phyloP scores from a whole-genome alignment of 768 basidiomycete species.

The Macrolepiota dolichaula region DNA sequence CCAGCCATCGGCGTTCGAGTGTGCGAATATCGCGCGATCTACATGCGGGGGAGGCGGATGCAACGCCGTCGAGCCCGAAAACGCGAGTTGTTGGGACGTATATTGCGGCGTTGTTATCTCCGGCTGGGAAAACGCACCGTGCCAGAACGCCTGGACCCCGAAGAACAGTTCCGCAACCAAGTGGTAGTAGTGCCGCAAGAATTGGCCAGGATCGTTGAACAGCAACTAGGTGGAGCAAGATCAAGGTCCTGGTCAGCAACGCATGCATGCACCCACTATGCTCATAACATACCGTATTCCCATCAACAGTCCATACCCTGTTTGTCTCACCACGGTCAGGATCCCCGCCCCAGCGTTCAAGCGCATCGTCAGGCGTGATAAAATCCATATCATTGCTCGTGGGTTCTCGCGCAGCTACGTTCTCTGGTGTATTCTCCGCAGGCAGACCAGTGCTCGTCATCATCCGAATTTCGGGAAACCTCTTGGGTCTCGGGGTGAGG shows the following conservation, averaged over 20 bases:
- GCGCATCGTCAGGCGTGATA: conserved; percentile 59
- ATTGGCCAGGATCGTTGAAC: conserved; percentile 70
- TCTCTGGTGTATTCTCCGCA: conserved; percentile 59
- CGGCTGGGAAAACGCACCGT: conserved; percentile 41
- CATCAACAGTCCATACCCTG: conserved; percentile 57
- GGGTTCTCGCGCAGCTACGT: conserved; percentile 64
- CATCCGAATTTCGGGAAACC: conserved; percentile 43
- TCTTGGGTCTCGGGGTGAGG: conserved; percentile 36
- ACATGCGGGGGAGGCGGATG: conserved; percentile 47
- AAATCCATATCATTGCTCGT: conserved; percentile 59
- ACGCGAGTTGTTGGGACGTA: not conserved
- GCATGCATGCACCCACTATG: not conserved
- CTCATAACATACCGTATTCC: conserved; percentile 55
- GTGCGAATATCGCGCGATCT: conserved; percentile 69
- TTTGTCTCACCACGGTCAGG: conserved; percentile 15
- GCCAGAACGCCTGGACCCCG: conserved; percentile 75
- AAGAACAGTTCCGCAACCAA: conserved; percentile 80
- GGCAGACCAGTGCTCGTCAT: conserved; percentile 69
- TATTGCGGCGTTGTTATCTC: not conserved
- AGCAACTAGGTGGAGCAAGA: conserved; percentile 33
- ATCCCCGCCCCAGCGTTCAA: conserved; percentile 53
- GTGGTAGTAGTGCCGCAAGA: conserved; percentile 87
- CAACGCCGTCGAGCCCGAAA: conserved; percentile 16
- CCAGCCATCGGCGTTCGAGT: conserved; percentile 58
- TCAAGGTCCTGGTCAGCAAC: not conserved